Percentiles rank a stretch among this genome's conserved stretches.
phyloP scores from a whole-genome alignment of 306 rosid species.

The Prunus mume region DNA sequence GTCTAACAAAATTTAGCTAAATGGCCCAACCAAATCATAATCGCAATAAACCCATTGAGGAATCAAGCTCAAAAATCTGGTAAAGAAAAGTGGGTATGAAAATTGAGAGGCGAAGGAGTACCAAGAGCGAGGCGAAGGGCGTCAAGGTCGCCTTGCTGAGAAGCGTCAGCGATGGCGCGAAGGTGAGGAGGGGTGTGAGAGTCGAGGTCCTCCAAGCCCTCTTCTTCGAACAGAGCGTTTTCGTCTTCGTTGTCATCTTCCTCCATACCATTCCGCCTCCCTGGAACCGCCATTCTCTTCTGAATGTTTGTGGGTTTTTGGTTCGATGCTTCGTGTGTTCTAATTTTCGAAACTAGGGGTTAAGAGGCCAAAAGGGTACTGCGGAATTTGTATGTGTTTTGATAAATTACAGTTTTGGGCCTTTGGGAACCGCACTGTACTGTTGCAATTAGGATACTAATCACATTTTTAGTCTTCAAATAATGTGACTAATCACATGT shows the following conservation, averaged over 20 bases:
- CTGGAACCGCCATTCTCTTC: constrained; percentile 74
- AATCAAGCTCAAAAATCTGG: background rate
- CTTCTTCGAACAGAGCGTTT: constrained; percentile 70
- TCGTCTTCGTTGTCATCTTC: constrained; percentile 61
- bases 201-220: constrained; percentile 36
- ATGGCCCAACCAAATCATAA: background rate
- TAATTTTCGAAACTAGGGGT: background rate
- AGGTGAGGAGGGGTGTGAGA: constrained; percentile 72
- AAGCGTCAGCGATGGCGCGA: constrained; percentile 62
- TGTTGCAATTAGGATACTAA: background rate
- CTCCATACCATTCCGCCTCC: constrained; percentile 66
- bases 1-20: background rate
- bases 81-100: background rate
- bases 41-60: background rate
- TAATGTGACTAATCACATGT: too few species aligned
- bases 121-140: constrained; percentile 80
- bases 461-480: too few species aligned
- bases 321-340: background rate
- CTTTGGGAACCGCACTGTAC: background rate
- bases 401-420: background rate
- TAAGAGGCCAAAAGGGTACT: background rate
- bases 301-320: background rate
- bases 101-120: constrained; percentile 11
- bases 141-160: constrained; percentile 51
- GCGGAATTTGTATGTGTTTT: too few species aligned